These are phyloP conservation scores for Agrostemma githago DNA, from an alignment of 148 eudicot genomes.

Conservation along the genomic window DNA sequence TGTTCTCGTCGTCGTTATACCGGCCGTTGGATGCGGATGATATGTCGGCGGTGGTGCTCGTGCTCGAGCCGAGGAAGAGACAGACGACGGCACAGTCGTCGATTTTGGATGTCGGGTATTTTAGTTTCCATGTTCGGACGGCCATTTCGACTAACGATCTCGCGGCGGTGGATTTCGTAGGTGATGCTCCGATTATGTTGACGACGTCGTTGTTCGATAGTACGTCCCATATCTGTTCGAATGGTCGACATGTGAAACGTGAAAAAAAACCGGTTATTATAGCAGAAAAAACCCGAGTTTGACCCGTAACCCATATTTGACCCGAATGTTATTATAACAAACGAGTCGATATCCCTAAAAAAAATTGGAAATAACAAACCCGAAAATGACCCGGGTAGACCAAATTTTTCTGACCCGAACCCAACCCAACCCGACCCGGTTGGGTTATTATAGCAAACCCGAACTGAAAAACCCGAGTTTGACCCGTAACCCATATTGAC, in stretches of 20 bases:
- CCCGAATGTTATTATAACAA: no score
- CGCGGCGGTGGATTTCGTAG: constrained; percentile 57
- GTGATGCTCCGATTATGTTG: constrained; percentile 54
- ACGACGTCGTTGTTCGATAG: constrained; percentile 85
- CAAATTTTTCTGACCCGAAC: no score
- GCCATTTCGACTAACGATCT: constrained; percentile 69
- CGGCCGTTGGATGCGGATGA: constrained; percentile 37
- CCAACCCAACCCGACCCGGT: no score
- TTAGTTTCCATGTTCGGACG: constrained; percentile 66
- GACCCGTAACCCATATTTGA: no score
- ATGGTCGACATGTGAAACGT: background rate
- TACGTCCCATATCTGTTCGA: constrained; percentile 81
- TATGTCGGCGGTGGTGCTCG: constrained; percentile 12
- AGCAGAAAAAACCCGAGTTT: no score
- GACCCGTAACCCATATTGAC: no score
- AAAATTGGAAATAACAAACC: no score
- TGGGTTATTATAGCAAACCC: no score
- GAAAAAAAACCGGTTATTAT: background rate
- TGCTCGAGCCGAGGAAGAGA: constrained; percentile 58
- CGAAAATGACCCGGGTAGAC: no score
- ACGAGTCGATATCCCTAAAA: no score
- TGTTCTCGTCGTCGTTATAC: constrained; percentile 31
- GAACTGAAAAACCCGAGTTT: no score
- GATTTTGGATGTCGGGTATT: constrained; percentile 79
- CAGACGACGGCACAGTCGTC: constrained; percentile 96